Base-by-base conservation (phyloP, 345 rosid genomes). In the Brassica juncea region DNA sequence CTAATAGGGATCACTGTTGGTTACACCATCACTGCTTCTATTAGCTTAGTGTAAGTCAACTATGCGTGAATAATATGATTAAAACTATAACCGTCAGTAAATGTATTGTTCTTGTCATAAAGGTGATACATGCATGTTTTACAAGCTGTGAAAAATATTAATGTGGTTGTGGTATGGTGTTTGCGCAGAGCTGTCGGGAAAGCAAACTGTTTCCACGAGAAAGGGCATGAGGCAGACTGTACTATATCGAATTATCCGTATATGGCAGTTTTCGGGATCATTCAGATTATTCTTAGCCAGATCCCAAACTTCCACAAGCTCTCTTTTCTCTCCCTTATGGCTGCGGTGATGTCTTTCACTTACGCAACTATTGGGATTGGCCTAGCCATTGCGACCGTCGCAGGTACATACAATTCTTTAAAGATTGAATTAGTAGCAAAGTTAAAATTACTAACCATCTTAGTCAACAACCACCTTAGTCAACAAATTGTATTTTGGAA, bases 21-120 rank as follows among this genome's bases (percentile, higher is more conserved):
- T 44, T 94, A 92, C 85, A 94, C 95, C 27, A 94, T 94, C 81
- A 92, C 99, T 62, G 92, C 95, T 10, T 91, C 99, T 15, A 89
- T 92, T 55, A 94, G 99, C 81, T 89, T 94, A 88, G 92, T 89
- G 99, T 94, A 85, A 91, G 97, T 79, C 52, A 19, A 49, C 19
- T 30, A 14, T 47, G 6, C 44, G n/a, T 66, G 23, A 27, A 25
- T 16, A 25, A 32, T 63, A 64, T 31, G 14, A 70, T 30, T 63
- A 19, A 32, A 11, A 11, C 15, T 59, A 10, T 19, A n/a, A 77
- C 72, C 12, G 44, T 32, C 23, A 63, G 5, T 3, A 37, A 60
- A 59, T 57, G 27, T 23, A 52, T 1, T 4, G 57, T 52, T n/a
- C 57, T 52, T 52, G 57, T n/a, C 16, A 15, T 52, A 52, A n/a